Conservation (phyloP, 495 filamentous ascomycete genomes). For the Bacidia rubella region DNA sequence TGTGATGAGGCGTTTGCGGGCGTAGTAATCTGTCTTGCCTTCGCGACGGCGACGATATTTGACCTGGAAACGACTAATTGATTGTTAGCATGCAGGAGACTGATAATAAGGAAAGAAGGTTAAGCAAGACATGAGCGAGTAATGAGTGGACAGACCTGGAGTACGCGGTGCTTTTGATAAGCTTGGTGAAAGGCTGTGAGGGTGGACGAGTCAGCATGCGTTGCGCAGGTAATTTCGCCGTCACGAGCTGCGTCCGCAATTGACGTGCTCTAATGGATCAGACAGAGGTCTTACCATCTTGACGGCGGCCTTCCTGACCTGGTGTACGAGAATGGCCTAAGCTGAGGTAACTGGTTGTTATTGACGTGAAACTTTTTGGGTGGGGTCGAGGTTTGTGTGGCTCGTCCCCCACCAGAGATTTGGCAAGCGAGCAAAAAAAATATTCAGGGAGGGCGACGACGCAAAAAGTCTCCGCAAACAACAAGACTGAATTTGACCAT, state of each 20-base stretch:
- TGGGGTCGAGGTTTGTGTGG: not conserved
- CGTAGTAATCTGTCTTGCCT: slow-evolving; percentile 99
- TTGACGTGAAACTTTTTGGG: not conserved
- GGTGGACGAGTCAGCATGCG: slow-evolving; percentile 91
- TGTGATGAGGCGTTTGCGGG: slow-evolving; percentile 97
- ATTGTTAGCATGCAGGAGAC: slow-evolving; percentile 5
- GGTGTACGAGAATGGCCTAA: not conserved
- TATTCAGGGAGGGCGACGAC: no score
- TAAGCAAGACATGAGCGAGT: not conserved
- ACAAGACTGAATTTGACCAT: not conserved
- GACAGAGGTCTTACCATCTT: slow-evolving; percentile 11
- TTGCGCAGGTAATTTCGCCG: slow-evolving; percentile 98
- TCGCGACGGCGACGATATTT: slow-evolving; percentile 96
- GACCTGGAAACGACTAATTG: slow-evolving; percentile 86
- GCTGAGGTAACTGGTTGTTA: not conserved
- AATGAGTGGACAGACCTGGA: slow-evolving; percentile 59
- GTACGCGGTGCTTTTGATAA: slow-evolving; percentile 92
- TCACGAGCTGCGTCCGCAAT: no score
- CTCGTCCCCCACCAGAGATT: slow-evolving; percentile 5
- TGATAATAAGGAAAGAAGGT: slow-evolving; percentile 1
- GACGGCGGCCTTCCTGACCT: slow-evolving; percentile 2
- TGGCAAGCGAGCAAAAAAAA: not conserved
- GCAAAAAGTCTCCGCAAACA: not conserved
- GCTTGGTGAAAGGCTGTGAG: slow-evolving; percentile 85
- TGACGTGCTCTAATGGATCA: slow-evolving; percentile 92